phyloP scores from a whole-genome alignment of 192 early-diverging fungal species.

The Jimgerdemannia flammicorona region DNA sequence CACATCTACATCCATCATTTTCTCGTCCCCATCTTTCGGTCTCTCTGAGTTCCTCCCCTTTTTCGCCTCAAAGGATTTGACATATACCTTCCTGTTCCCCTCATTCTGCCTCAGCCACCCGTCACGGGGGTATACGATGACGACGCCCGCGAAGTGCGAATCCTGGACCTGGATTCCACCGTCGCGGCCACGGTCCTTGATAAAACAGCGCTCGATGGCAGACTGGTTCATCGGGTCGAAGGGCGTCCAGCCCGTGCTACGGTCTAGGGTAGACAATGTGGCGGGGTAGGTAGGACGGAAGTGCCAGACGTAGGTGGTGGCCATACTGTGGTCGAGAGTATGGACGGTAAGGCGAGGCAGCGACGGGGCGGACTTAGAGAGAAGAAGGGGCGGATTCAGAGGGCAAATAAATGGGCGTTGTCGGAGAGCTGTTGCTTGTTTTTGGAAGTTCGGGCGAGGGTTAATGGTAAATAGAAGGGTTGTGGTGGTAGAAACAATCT shows the following conservation, averaged over 20 bases:
- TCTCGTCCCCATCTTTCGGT: neutral
- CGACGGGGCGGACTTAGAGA: no score
- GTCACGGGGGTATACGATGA: neutral
- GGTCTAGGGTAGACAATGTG: neutral
- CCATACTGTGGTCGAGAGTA: no score
- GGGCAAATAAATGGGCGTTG: no score
- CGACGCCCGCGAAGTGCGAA: neutral
- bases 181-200: neutral
- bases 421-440: no score
- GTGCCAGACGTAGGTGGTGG: neutral
- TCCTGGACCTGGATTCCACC: neutral
- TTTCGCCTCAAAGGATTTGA: neutral
- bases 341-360: no score
- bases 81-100: neutral
- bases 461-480: no score
- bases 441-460: no score
- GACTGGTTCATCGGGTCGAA: neutral
- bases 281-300: neutral
- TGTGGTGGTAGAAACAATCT: no score
- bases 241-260: neutral
- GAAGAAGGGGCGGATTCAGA: no score
- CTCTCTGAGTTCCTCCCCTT: neutral
- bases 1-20: neutral
- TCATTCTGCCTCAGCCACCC: neutral
- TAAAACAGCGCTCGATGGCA: neutral